Conservation (phyloP, 768 basidiomycete genomes). For the Mycena galericulata region DNA sequence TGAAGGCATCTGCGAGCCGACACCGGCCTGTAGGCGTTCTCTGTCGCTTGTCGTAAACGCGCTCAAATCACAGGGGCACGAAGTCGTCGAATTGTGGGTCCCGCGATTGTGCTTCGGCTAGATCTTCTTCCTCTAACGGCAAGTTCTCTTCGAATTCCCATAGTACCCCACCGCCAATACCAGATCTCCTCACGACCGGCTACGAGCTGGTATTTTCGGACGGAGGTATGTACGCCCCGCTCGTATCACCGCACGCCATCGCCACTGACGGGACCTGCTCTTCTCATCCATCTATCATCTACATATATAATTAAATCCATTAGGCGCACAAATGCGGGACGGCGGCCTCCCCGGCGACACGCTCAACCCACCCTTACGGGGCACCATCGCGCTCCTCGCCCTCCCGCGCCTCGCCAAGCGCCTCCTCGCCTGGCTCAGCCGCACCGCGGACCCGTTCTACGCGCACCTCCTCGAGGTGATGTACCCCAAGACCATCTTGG, state of each 20-base stretch:
- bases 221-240: conserved; percentile 53
- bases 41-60: conserved; percentile 63
- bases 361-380: conserved; percentile 46
- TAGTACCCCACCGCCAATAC: conserved; percentile 59
- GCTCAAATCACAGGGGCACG: conserved; percentile 69
- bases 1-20: conserved; percentile 68
- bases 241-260: conserved; percentile 5
- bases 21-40: conserved; percentile 73
- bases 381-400: conserved; percentile 29
- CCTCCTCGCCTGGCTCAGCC: conserved; percentile 45
- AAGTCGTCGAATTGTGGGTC: conserved; percentile 71
- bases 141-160: conserved; percentile 26
- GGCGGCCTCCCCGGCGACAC: conserved; percentile 49
- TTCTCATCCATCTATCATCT: no score
- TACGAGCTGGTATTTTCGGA: conserved; percentile 69
- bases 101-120: not conserved
- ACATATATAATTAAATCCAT: conserved; percentile 5
- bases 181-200: conserved; percentile 63
- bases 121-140: not conserved
- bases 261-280: no score
- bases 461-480: conserved; percentile 46
- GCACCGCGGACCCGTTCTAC: conserved; percentile 48
- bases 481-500: conserved; percentile 61
- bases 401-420: conserved; percentile 43
- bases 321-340: conserved; percentile 59